phyloP scores from a whole-genome alignment of 1,139 yeast species.

The Nadsonia starkeyi-henricii region DNA sequence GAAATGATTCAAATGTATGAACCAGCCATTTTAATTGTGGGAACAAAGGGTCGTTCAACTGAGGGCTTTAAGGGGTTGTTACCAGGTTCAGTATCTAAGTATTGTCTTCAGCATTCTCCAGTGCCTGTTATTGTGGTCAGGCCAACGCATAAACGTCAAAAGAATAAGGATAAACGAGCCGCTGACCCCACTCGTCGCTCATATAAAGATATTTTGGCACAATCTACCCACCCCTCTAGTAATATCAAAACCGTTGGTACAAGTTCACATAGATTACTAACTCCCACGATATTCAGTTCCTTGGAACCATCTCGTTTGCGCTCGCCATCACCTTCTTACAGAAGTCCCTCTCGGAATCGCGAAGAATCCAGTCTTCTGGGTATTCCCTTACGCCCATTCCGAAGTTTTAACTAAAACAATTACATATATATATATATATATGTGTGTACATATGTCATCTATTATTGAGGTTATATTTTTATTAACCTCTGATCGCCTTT shows the following conservation, averaged over 20 bases:
- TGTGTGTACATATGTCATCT: no score
- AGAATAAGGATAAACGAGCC: slow-evolving; percentile 21
- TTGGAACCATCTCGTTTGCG: slow-evolving; percentile 1
- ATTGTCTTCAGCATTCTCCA: slow-evolving; percentile 51
- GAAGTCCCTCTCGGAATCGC: slow-evolving; percentile 6
- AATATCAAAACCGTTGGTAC: neutral
- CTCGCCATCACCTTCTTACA: slow-evolving; percentile 4
- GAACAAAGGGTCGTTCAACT: slow-evolving; percentile 35
- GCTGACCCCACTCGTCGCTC: slow-evolving; percentile 19
- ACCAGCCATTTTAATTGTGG: slow-evolving; percentile 54
- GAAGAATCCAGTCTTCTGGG: slow-evolving; percentile 1
- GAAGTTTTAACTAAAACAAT: neutral
- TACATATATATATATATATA: no score
- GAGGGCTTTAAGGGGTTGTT: slow-evolving; percentile 35
- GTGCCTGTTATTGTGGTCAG: slow-evolving; percentile 59
- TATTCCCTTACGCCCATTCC: neutral
- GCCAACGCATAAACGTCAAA: slow-evolving; percentile 33
- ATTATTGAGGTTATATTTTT: no score
- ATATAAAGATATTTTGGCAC: slow-evolving; percentile 11
- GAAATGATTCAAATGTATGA: slow-evolving; percentile 43
- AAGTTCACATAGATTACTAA: neutral
- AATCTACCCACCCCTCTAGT: neutral
- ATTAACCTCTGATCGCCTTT: neutral
- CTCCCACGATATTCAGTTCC: slow-evolving; percentile 1
- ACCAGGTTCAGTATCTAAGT: slow-evolving; percentile 36